Base-by-base conservation (phyloP, 2,329 filamentous ascomycete genomes). In the Stachybotrys echinatus region DNA sequence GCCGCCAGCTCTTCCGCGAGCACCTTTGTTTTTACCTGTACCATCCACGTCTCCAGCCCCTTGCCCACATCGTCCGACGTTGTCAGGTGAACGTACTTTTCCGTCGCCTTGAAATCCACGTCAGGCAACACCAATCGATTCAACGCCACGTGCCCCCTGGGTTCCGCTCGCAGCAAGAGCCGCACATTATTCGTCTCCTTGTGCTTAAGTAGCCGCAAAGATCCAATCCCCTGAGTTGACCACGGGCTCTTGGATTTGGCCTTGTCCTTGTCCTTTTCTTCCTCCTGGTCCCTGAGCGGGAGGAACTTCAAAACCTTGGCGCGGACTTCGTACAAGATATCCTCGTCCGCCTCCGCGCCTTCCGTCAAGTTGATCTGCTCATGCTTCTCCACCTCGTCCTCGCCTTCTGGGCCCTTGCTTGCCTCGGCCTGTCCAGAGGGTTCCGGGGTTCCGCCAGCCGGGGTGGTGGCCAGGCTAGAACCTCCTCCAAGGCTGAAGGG, bases 121-220 rank as follows among this genome's bases (percentile, higher is more conserved):
- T 76, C 72, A 2, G 81, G 71, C 31, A 89, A 67, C 45, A 92
- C 66, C 19, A 74, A 67, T 57, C 85, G 81, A 69, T 95, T 95
- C 60, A 95, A 71, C 4, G 87, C 79, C 44, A 92, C 74, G 38
- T 86, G 80, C 17, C 89, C 89, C 54, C 84, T 79, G 0, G 88
- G 88, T 55, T 91, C 87, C n/a, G 82, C 81, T 46, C 89, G 83
- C 54, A 92, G 70, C 19, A 95, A 70, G 43, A 94, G 71, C 39
- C 89, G 82, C 4, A 84, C 79, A 23, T 78, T 75, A 19, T 80
- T 81, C 1, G 83, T 88, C 17, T 77, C 75, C 64, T 88, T 87
- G 71, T 92, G 79, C 67, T 87, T 86, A 53, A 95, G 74, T 14
- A 95, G 64, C 38, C 87, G 84, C 48, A 92, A 71, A 12, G 81